Base-by-base conservation (phyloP, 768 basidiomycete species). In the Cyclocybe aegerita region DNA sequence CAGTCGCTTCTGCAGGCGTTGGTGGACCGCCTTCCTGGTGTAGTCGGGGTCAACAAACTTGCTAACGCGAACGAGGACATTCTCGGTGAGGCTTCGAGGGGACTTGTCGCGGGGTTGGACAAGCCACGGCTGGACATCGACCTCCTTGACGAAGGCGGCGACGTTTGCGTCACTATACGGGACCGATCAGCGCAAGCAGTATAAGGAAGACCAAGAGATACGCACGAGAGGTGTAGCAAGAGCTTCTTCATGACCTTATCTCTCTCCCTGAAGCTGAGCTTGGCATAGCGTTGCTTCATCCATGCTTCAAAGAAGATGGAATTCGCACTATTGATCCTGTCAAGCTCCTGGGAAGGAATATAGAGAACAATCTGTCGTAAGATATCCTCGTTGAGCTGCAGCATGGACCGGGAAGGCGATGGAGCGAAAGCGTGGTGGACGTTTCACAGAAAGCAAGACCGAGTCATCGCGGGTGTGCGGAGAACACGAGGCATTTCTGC, bases 91-190 rank as follows among this genome's bases (percentile, higher is more conserved):
- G 45, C 64, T 66, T 45, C 55, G 63, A 30, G 60, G 63, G n/a
- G 64, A 61, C 52, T 66, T 68, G 38, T 62, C 63, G 42, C 60
- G 62, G 1, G 64, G 70, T 45, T 67, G 63, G 10, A 77, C 66
- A 16, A 67, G 59, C 77, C 75, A 78, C 17, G 77, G 76, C 39
- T 64, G 57, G 32, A 78, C 65, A 16, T 52, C 59, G 49, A 78
- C 59, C 30, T 65, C 56, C 36, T 63, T 69, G 15, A 76, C 73
- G 33, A 66, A 54, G 5, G 51, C 43, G 10, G 65, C 66, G 12
- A 67, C 60, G 39, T 62, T 7, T 41, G 64, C 57, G 16, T 69
- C 57, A 39, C 68, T 69, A 46, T 16, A 32, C 33, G 45, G 30
- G 10, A 36, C 12, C 36, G 16, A 46, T 32, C 46, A 36, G 23